Evolutionary conservation across 257 asterid genomes (phyloP), one percentile per base, ranked within the genome.

Genomic region (Primulina tabacum): DNA sequence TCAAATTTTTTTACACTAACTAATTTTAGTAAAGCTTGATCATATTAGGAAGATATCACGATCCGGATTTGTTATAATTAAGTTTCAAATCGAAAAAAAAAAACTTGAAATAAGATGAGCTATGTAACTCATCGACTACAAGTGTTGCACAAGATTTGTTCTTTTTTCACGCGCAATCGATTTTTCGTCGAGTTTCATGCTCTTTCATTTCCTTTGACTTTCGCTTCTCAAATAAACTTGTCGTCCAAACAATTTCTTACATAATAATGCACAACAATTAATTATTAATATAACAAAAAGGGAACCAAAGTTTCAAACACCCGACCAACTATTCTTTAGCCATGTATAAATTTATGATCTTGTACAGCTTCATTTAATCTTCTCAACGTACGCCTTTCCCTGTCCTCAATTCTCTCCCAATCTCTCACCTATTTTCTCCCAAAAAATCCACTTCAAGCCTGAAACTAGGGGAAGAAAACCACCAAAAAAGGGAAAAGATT

Each of bases 271-370:
- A 17, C 65, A 60, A 60, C 43, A 50, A 50, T 50, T 50, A 50
- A 50, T 16, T 16, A 50, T 50, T 50, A 50, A 50, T 16, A 50
- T 16, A 16, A 12, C 4, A 16, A 47, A 76, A 4, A 43, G n/a
- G n/a, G 53, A 16, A 65, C 74, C 57, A 29, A 74, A 0, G 74
- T 67, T 53, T 30, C 38, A 17, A 43, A 43, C 32, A 38, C 29
- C 76, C 69, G 59, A 71, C 77, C 61, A 73, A 77, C 24, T 21
- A 21, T 0, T 0, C 24, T 21, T 21, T 21, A 21, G 0, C 24
- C 24, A 21, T 74, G 38, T 80, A 81, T 77, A 81, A 74, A 73
- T 16, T 50, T 14, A 5, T 50, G 59, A 20, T 18, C 68, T 43
- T 65, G 11, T 55, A 4, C 72, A 32, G 0, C 34, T 67, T 69